Evolutionary conservation across 805 yeast genomes (phyloP), one percentile per base, ranked within the genome.

Genomic region (Saccharomyces cerevisiae): DNA sequence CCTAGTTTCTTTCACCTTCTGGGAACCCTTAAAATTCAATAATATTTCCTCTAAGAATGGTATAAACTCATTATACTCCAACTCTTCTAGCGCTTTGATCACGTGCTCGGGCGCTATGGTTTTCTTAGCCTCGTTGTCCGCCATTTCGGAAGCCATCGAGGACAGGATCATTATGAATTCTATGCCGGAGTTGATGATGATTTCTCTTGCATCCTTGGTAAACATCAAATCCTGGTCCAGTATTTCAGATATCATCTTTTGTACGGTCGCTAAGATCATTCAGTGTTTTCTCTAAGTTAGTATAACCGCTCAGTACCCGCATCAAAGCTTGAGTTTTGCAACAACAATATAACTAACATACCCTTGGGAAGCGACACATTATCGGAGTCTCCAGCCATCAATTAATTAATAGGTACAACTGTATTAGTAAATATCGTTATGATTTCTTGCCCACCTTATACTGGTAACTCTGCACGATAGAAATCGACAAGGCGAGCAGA

Each of bases 81-180:
- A 76, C 63, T 87, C 96, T 57, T 81, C 84, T 48, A 94, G 73
- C 0, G 98, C 97, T 64, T 85, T 87, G 58, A 92, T 79, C 41
- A 94, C 97, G 68, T 94, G 99, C 68, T 94, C 99, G 1, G 96
- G 86, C 0, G 97, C 96, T 47, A 94, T 94, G 2, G 99, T 94
- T 71, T 94, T 94, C 70, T 94, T 94, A 52, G 95, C 83, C 68
- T 94, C 99, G 63, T 86, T 87, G 63, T 94, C 98, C 0, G 98
- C 98, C 60, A 94, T 90, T 58, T 94, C 98, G 64, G 92, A 91
- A 53, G 92, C 85, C 72, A 90, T 96, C 2, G 96, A 89, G 10
- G 97, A 87, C 47, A 92, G 75, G 55, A 92, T 89, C 96, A 94
- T 92, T 56, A 94, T 85, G 69, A 94, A 92, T 71, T 90, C 97